Evolutionary conservation across 106 monocot genomes (phyloP).

Genomic region (Dioscorea zingiberensis): DNA sequence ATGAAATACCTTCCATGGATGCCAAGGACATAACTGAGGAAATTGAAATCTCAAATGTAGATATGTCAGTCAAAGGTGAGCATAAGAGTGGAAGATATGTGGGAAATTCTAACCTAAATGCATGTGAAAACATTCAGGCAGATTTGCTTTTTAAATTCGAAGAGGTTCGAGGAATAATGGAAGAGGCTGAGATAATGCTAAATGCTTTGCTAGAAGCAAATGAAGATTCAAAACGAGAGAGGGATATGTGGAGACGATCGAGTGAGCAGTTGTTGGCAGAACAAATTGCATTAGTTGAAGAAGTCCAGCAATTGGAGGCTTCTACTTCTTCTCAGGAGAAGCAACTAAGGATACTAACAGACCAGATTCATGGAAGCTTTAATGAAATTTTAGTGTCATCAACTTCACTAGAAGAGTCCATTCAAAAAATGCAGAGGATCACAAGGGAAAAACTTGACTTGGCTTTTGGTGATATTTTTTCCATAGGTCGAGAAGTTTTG

Average conservation of each 20-base stretch:
- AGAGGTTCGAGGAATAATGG: slow-evolving; percentile 59
- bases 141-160: slow-evolving; percentile 39
- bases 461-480: slow-evolving; percentile 19
- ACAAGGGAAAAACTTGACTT: slow-evolving; percentile 21
- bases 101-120: too few species aligned
- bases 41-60: neutral
- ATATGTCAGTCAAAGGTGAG: neutral
- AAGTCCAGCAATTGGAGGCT: slow-evolving; percentile 20
- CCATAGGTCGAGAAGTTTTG: slow-evolving; percentile 22
- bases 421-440: slow-evolving; percentile 26
- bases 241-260: slow-evolving; percentile 32
- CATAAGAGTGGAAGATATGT: neutral
- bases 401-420: slow-evolving; percentile 23
- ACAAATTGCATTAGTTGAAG: slow-evolving; percentile 14
- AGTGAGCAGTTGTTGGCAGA: slow-evolving; percentile 20
- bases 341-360: slow-evolving; percentile 9
- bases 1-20: neutral
- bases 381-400: slow-evolving; percentile 11
- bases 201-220: slow-evolving; percentile 43
- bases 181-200: slow-evolving; percentile 65
- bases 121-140: neutral
- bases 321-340: slow-evolving; percentile 6
- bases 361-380: slow-evolving; percentile 15
- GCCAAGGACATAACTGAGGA: neutral
- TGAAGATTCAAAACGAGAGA: slow-evolving; percentile 39